These are phyloP conservation scores for Phytophthora cryptogea DNA, from an alignment of 352 stramenopile genomes.

Conservation along the genomic window DNA sequence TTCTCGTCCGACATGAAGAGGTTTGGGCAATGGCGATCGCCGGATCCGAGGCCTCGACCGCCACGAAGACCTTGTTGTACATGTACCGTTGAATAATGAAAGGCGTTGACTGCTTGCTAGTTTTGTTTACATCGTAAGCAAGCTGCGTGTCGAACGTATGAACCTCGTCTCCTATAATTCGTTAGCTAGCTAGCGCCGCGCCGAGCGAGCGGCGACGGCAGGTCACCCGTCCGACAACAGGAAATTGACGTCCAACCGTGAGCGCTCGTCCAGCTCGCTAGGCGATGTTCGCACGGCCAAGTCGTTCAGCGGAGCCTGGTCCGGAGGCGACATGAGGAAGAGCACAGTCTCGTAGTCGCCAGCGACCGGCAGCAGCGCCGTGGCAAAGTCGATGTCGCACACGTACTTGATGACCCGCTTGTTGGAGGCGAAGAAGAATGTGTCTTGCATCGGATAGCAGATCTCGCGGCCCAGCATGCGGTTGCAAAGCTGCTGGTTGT, in stretches of 20 bases:
- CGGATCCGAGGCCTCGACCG: background rate
- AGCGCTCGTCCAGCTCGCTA: slow-evolving; percentile 19
- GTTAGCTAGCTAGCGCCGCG: background rate
- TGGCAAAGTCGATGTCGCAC: slow-evolving; percentile 47
- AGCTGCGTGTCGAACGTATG: slow-evolving; percentile 3
- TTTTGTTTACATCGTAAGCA: slow-evolving; percentile 26
- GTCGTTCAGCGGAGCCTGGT: slow-evolving; percentile 42
- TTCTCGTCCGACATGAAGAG: background rate
- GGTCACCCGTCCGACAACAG: slow-evolving; percentile 33
- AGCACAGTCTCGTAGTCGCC: slow-evolving; percentile 44
- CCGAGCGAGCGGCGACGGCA: background rate
- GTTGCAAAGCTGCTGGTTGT: slow-evolving; percentile 25
- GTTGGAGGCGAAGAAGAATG: slow-evolving; percentile 50
- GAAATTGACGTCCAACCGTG: slow-evolving; percentile 45
- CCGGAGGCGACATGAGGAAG: slow-evolving; percentile 38
- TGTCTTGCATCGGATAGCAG: slow-evolving; percentile 46
- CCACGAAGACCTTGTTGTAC: slow-evolving; percentile 1
- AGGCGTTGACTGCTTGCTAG: slow-evolving; percentile 21
- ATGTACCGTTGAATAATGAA: too few relatives aligned
- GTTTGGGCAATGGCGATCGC: slow-evolving; percentile 6
- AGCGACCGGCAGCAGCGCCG: slow-evolving; percentile 35
- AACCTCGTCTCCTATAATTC: slow-evolving; percentile 1
- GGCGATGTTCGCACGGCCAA: slow-evolving; percentile 40
- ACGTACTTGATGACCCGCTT: slow-evolving; percentile 48
- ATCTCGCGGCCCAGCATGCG: slow-evolving; percentile 45